Conservation (phyloP, 768 basidiomycete species). For the Mycena filopes region DNA sequence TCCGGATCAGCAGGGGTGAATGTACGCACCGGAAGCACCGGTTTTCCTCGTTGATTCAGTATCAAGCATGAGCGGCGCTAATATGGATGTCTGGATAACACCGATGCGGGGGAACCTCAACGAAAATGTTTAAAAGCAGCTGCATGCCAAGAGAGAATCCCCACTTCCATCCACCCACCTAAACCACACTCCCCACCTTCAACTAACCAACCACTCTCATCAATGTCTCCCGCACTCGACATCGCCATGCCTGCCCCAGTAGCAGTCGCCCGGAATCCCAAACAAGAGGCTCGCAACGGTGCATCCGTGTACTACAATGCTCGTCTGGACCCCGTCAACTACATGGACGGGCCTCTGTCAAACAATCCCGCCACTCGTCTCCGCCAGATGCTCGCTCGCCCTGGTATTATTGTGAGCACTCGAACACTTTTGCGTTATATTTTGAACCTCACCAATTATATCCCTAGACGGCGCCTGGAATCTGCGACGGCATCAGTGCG, state of each 20-base stretch:
- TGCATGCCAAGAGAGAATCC: background rate
- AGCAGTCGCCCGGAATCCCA: slow-evolving; percentile 14
- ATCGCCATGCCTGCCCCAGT: background rate
- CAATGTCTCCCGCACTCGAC: slow-evolving; percentile 35
- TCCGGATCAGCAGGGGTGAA: too few species aligned
- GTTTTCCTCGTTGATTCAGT: background rate
- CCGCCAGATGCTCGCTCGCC: slow-evolving; percentile 74
- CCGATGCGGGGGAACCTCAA: slow-evolving; percentile 2
- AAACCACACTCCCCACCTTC: background rate
- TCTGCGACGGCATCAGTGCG: slow-evolving; percentile 71
- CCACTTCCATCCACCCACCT: background rate
- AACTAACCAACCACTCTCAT: too few species aligned
- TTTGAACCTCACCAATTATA: background rate
- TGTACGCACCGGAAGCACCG: too few species aligned
- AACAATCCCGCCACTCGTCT: slow-evolving; percentile 76
- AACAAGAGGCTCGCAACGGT: slow-evolving; percentile 14
- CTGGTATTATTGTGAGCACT: slow-evolving; percentile 77
- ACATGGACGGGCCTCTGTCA: slow-evolving; percentile 74
- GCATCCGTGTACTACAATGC: slow-evolving; percentile 66
- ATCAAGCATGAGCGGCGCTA: slow-evolving; percentile 18
- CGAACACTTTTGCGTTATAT: background rate
- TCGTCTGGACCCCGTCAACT: slow-evolving; percentile 76
- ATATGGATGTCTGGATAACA: slow-evolving; percentile 11
- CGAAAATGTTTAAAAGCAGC: slow-evolving; percentile 18
- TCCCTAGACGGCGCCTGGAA: slow-evolving; percentile 73